Conservation (phyloP, 257 asterid genomes). For the Jacaranda copaia region DNA sequence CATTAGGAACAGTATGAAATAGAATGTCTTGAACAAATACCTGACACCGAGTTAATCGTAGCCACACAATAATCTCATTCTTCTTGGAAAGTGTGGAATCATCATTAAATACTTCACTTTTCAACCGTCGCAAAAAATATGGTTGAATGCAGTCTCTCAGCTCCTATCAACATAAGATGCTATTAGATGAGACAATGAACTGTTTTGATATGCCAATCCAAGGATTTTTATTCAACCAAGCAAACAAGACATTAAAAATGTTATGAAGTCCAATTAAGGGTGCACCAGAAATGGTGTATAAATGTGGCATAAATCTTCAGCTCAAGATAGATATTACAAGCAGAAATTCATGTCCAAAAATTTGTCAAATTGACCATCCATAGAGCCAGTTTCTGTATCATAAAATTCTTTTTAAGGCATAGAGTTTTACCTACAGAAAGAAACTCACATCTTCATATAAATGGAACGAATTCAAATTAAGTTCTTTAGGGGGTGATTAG, state of each 20-base stretch:
- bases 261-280: neutral
- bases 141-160: conserved; percentile 91
- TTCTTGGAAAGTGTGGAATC: conserved; percentile 78
- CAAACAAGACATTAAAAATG: conserved; percentile 32
- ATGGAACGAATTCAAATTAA: too few species aligned
- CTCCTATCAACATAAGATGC: conserved; percentile 53
- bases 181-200: conserved; percentile 31
- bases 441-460: too few species aligned
- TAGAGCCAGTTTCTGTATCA: conserved; percentile 2
- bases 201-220: conserved; percentile 24
- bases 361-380: conserved; percentile 8
- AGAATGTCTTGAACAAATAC: conserved; percentile 44
- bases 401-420: neutral
- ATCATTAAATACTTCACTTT: conserved; percentile 81
- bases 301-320: neutral
- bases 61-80: conserved; percentile 93
- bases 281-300: conserved; percentile 9
- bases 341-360: conserved; percentile 14
- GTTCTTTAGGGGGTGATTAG: too few species aligned
- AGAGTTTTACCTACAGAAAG: too few species aligned
- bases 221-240: conserved; percentile 10
- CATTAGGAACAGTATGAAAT: neutral
- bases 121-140: conserved; percentile 89
- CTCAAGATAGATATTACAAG: neutral
- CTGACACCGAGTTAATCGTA: conserved; percentile 86